Evolutionary conservation across 306 rosid species (phyloP).

Genomic region (Lathyrus tuberosus): DNA sequence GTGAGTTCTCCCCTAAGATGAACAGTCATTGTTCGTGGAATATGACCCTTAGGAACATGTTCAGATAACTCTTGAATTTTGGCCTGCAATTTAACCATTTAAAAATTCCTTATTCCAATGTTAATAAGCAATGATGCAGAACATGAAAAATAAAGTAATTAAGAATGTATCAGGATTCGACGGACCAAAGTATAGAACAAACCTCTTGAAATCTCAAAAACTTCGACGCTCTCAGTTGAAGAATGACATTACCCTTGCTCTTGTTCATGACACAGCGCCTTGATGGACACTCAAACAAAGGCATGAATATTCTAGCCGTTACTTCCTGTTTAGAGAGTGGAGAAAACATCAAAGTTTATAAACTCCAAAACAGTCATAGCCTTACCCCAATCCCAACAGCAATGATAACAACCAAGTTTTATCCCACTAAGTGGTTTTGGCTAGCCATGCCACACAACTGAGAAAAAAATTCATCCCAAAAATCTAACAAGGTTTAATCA

Average conservation of each 20-base stretch:
- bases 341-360: slow-evolving; percentile 30
- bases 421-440: no score
- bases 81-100: slow-evolving; percentile 69
- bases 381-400: background rate
- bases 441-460: background rate
- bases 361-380: slow-evolving; percentile 14
- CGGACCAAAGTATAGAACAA: slow-evolving; percentile 25
- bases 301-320: slow-evolving; percentile 95
- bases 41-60: slow-evolving; percentile 98
- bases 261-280: slow-evolving; percentile 68
- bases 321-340: slow-evolving; percentile 73
- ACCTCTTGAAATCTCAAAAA: slow-evolving; percentile 99
- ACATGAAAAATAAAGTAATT: slow-evolving; percentile 23
- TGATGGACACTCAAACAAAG: slow-evolving; percentile 88
- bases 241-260: slow-evolving; percentile 81
- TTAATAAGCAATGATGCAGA: slow-evolving; percentile 26
- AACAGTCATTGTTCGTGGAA: slow-evolving; percentile 93
- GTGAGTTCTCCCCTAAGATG: slow-evolving; percentile 99
- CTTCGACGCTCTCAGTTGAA: slow-evolving; percentile 95
- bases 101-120: background rate
- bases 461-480: slow-evolving; percentile 3
- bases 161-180: slow-evolving; percentile 12
- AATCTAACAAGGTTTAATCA: background rate
- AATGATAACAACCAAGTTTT: no score
- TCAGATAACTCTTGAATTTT: slow-evolving; percentile 97